Evolutionary conservation across 495 filamentous ascomycete genomes (phyloP), one percentile per base, ranked within the genome.

Genomic region (Neurospora sp.): DNA sequence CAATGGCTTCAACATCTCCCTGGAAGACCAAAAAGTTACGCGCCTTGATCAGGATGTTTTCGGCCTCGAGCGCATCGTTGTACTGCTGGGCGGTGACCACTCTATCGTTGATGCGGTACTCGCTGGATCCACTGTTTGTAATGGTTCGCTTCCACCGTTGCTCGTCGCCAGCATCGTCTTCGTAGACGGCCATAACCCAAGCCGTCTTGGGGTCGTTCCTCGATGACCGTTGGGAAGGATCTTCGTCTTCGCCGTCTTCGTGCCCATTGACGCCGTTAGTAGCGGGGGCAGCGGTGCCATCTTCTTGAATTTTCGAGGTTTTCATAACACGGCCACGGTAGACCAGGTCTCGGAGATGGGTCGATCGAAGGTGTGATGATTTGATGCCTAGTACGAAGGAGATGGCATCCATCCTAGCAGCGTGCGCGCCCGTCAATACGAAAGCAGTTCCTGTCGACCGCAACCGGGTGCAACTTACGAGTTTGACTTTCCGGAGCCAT

Each of bases 401-500:
- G 75, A 99, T 99, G 76, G 96, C 96, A 82, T 99, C 96, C 96
- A 99, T 99, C 73, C 94, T 97, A 75, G 38, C 66, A 39, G 66
- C 70, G 73, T 66, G 73, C 62, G 66, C 69, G 5, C 44, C 40
- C 5, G 70, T 75, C 23, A 77, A 62, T 20, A 49, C 10, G 2
- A 27, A 16, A 37, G 18, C 18, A 6, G 39, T 12, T 8, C 10
- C 54, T 38, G 16, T 16, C 23, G n/a, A 46, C 12, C 71, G 62
- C 37, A 14, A 69, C 23, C 31, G n/a, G 39, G 72, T 46, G 72
- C 38, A 72, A 87, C 91, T 80, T 83, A 97, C 94, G 95, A 98
- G 81, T 99, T 99, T n/a, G 96, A 98, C 84, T 99, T 99, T 39
- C 96, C 96, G 69, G 96, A 98, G 83, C 96, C 96, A 93, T 99